These are phyloP conservation scores for Podospora anserina DNA, from an alignment of 495 filamentous ascomycete genomes.

Conservation along the genomic window DNA sequence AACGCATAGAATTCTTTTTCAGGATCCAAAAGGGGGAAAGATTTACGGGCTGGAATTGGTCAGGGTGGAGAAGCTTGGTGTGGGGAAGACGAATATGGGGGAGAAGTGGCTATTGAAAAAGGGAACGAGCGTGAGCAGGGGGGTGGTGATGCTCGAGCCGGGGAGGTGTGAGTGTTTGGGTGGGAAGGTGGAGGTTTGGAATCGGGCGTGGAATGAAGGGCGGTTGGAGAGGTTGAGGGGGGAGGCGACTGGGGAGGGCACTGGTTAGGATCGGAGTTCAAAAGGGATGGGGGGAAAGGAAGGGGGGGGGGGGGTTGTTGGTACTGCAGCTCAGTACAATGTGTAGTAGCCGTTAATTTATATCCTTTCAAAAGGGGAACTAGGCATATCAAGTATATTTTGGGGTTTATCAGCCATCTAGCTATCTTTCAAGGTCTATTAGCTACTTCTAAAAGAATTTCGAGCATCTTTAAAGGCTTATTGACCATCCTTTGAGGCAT, in stretches of 20 bases:
- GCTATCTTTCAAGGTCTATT: too few relatives aligned
- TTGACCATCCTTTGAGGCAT: too few relatives aligned
- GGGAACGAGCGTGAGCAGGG: constrained; percentile 63
- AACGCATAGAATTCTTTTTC: constrained; percentile 76
- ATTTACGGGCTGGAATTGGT: constrained; percentile 73
- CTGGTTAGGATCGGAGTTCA: too few relatives aligned
- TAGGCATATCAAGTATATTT: too few relatives aligned
- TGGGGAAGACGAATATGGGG: constrained; percentile 69
- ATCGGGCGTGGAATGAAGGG: constrained; percentile 70
- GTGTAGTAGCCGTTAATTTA: too few relatives aligned
- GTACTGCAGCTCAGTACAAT: too few relatives aligned
- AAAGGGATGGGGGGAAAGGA: too few relatives aligned
- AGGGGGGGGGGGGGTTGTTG: too few relatives aligned
- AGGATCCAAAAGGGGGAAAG: constrained; percentile 70
- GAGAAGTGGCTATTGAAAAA: constrained; percentile 72
- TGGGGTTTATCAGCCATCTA: too few relatives aligned
- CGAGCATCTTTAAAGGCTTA: too few relatives aligned
- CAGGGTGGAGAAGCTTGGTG: constrained; percentile 58
- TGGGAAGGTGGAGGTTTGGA: constrained; percentile 80
- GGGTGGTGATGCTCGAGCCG: constrained; percentile 72
- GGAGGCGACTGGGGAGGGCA: constrained; percentile 18
- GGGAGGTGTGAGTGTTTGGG: constrained; percentile 63
- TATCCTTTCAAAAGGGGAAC: too few relatives aligned
- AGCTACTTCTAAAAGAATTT: too few relatives aligned
- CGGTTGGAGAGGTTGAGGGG: constrained; percentile 66